These are phyloP conservation scores for Suhomyces emberorum DNA, from an alignment of 805 yeast species.

Conservation along the genomic window DNA sequence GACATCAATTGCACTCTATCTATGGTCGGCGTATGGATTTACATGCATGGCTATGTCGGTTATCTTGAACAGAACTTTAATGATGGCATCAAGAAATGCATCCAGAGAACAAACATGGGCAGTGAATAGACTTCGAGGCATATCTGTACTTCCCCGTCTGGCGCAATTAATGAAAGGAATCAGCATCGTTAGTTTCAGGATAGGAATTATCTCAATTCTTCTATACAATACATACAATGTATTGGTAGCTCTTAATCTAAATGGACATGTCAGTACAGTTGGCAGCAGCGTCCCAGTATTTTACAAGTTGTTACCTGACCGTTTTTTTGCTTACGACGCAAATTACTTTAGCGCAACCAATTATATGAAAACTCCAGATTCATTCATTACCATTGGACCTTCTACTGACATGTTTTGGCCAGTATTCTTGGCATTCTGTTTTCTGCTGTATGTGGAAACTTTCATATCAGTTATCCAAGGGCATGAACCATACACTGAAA, in stretches of 20 bases:
- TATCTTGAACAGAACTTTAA: conserved; percentile 35
- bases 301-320: conserved; percentile 14
- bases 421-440: conserved; percentile 53
- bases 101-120: conserved; percentile 19
- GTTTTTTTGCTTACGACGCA: conserved; percentile 23
- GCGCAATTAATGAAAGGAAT: conserved; percentile 17
- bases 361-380: conserved; percentile 28
- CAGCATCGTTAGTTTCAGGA: conserved; percentile 25
- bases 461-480: conserved; percentile 59
- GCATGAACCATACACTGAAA: conserved; percentile 53
- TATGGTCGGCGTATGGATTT: conserved; percentile 37
- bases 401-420: conserved; percentile 55
- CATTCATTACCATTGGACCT: conserved; percentile 43
- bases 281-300: conserved; percentile 5
- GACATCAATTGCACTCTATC: no score
- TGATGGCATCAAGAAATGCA: conserved; percentile 35
- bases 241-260: conserved; percentile 31
- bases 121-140: conserved; percentile 14
- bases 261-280: conserved; percentile 14
- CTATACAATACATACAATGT: conserved; percentile 23
- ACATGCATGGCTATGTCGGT: conserved; percentile 38
- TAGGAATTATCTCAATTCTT: conserved; percentile 25
- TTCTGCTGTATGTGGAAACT: conserved; percentile 63
- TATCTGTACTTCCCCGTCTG: conserved; percentile 8
- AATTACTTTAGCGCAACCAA: conserved; percentile 15